These are phyloP conservation scores for Saturnispora mendoncae DNA, from an alignment of 805 yeast genomes.

Conservation along the genomic window DNA sequence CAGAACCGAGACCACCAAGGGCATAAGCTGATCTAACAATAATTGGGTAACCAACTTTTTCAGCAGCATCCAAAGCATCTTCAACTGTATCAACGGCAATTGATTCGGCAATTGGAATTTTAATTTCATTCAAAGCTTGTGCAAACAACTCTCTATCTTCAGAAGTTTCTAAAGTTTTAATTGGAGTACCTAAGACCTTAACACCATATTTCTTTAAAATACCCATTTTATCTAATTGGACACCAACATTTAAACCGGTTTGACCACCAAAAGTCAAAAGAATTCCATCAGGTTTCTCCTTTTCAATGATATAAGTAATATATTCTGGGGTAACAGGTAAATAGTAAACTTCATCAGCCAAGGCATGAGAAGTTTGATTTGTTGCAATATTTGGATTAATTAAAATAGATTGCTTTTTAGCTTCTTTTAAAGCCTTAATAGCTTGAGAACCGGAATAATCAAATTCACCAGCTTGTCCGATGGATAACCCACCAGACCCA, in stretches of 20 bases:
- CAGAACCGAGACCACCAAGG: conserved; percentile 96
- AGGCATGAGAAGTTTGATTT: conserved; percentile 93
- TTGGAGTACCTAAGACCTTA: conserved; percentile 91
- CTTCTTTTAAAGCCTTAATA: conserved; percentile 95
- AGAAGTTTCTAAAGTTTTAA: conserved; percentile 92
- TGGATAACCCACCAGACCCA: conserved; percentile 97
- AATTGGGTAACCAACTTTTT: conserved; percentile 85
- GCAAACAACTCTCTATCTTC: conserved; percentile 98
- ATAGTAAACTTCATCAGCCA: conserved; percentile 96
- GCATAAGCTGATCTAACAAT: conserved; percentile 97
- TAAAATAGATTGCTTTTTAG: conserved; percentile 90
- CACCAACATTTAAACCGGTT: conserved; percentile 95
- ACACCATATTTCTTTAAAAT: conserved; percentile 93
- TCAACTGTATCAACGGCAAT: conserved; percentile 71
- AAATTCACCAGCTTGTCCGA: conserved; percentile 99
- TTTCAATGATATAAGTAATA: conserved; percentile 88
- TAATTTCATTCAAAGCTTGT: conserved; percentile 86
- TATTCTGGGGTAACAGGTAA: conserved; percentile 96
- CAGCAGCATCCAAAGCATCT: conserved; percentile 81
- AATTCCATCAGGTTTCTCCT: conserved; percentile 95
- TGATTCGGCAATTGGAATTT: conserved; percentile 92
- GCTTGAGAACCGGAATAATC: conserved; percentile 99
- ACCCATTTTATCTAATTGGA: conserved; percentile 70
- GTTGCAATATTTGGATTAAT: conserved; percentile 98
- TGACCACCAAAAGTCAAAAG: conserved; percentile 98